Base-by-base conservation (phyloP, 2,329 filamentous ascomycete genomes). In the Alternaria panax region DNA sequence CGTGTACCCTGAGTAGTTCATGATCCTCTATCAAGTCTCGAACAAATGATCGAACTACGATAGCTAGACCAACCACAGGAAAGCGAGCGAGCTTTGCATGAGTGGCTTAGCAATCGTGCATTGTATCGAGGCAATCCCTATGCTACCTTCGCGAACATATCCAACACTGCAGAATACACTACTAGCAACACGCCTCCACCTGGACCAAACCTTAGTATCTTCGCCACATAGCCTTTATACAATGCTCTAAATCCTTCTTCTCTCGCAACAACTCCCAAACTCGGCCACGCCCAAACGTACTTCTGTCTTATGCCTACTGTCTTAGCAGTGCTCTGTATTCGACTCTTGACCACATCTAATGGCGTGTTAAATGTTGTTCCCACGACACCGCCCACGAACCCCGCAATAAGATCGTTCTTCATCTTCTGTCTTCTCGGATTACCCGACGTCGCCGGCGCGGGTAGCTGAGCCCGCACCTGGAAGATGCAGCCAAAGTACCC, bases 401-500 rank as follows among this genome's bases (percentile, higher is more conserved):
- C 71, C 1, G 72, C 71, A 12, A 59, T 60, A 7, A 75, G 46
- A 57, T 75, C 72, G 56, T 73, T 75, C 5, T 65, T 25, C 43
- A 60, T 73, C 58, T 74, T 75, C 52, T 71, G 68, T 32, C 60
- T 48, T 40, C 66, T 64, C 5, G 63, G 55, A 50, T 70, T 72
- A 9, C 38, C 18, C 20, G 55, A 53, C 8, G 36, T 51, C 2
- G 52, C 40, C 9, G 69, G 70, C 14, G 57, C 38, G 20, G 72
- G 68, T 14, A 75, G 28, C 52, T 68, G 65, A 16, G 63, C 60
- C 16, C 72, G 60, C 7, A 75, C 72, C 20, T 73, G 71, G 51
- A 73, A 75, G 22, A 75, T 73, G 40, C 72, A 75, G 6, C 72
- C 72, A 60, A 75, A 75, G 51, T 75, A 75, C 5, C 71, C 72